Conservation (phyloP, 129 eudicot genomes). For the Kitagawia praeruptora region DNA sequence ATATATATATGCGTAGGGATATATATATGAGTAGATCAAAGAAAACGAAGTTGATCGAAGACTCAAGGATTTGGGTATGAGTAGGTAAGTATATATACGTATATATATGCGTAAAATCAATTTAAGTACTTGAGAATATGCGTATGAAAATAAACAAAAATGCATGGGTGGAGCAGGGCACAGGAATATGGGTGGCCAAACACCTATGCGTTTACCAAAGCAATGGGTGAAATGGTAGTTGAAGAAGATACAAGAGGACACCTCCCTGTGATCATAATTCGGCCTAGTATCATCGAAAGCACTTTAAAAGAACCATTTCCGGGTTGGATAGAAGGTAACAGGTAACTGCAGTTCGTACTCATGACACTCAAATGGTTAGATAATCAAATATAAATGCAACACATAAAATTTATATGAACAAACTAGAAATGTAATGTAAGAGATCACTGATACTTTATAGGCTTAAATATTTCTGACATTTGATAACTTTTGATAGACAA, state of each 20-base stretch:
- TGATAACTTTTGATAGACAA: too few species aligned
- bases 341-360: background rate
- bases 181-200: background rate
- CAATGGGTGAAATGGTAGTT: slow-evolving; percentile 1
- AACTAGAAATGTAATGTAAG: too few species aligned
- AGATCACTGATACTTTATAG: too few species aligned
- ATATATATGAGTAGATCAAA: too few species aligned
- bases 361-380: too few species aligned
- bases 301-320: background rate
- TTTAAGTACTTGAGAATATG: too few species aligned
- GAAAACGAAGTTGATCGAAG: background rate
- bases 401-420: too few species aligned
- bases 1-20: too few species aligned
- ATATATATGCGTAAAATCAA: too few species aligned
- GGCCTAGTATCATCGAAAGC: background rate
- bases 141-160: background rate
- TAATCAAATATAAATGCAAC: too few species aligned
- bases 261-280: background rate
- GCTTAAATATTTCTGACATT: too few species aligned
- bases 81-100: background rate
- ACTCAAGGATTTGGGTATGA: background rate
- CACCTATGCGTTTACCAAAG: background rate
- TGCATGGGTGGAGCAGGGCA: background rate
- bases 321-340: background rate
- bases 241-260: background rate